phyloP scores from a whole-genome alignment of 129 eudicot species.

The Flaveria sonorensis region DNA sequence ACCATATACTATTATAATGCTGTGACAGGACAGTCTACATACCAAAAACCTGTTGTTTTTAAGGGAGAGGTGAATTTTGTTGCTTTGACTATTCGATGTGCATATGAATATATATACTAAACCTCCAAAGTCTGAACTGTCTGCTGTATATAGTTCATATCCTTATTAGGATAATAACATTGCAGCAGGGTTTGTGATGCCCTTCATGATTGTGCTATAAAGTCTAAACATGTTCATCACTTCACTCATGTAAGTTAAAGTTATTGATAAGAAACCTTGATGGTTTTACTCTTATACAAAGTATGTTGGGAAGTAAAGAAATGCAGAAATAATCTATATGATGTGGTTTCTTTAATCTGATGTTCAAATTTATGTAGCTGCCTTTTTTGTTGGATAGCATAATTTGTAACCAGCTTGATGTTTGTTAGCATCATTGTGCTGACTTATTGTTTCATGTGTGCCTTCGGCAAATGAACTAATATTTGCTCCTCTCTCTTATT shows the following conservation, averaged over 20 bases:
- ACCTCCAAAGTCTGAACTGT: neutral
- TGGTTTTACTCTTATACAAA: neutral
- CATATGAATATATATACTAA: slow-evolving; percentile 1
- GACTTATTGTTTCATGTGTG: slow-evolving; percentile 7
- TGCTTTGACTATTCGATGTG: slow-evolving; percentile 16
- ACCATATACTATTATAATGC: slow-evolving; percentile 90
- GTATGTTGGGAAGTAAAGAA: slow-evolving; percentile 3
- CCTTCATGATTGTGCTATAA: slow-evolving; percentile 12
- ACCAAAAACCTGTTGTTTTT: slow-evolving; percentile 80
- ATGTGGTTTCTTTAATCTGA: slow-evolving; percentile 2
- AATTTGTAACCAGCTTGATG: slow-evolving; percentile 13
- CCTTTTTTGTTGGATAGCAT: neutral
- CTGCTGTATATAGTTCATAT: slow-evolving; percentile 15
- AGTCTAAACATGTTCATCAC: neutral
- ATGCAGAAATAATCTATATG: neutral
- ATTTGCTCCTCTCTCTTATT: neutral
- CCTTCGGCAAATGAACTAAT: slow-evolving; percentile 27
- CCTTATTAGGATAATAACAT: neutral
- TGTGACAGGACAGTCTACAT: slow-evolving; percentile 87
- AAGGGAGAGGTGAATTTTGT: slow-evolving; percentile 71
- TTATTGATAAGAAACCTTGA: slow-evolving; percentile 16
- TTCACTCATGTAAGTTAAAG: slow-evolving; percentile 17
- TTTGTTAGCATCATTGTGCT: slow-evolving; percentile 12
- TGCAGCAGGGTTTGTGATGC: neutral
- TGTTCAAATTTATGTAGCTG: slow-evolving; percentile 4